Base-by-base conservation (phyloP, 768 basidiomycete species). In the Fistulinella prunicolor region DNA sequence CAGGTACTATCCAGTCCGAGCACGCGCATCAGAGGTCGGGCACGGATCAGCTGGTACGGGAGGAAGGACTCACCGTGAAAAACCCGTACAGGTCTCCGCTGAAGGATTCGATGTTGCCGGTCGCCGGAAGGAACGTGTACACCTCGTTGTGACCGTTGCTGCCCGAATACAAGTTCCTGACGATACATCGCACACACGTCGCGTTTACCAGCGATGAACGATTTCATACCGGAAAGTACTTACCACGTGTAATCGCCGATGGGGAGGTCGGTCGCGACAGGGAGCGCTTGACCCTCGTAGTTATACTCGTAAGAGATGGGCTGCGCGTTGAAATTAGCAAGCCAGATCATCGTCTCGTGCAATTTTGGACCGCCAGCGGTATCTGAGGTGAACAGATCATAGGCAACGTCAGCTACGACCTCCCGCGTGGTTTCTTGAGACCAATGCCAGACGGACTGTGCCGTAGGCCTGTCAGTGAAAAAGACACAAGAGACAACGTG, bases 321-420 rank as follows among this genome's bases (percentile, higher is more conserved):
- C 3, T 74, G 74, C 4, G 82, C 75, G 53, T 78, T 77, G 68
- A 63, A 73, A 56, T 76, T 80, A 1, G 72, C 81, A 13, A 84
- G 73, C 84, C 83, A 85, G 50, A 86, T 64, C 83, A 86, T 86
- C 55, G 84, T 72, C 51, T 77, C 75, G 51, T 68, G 56, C 26
- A 54, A 50, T 44, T 73, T 73, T 32, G 71, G 62, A 26, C 82
- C 82, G 1, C 76, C 76, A 29, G 78, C 35, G 5, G 68, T 67
- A 50, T 56, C 57, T 2, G 83, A 77, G 0, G 83, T 85, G 70
- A 86, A 86, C 1, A 85, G 50, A 52, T 86, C 84, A 49, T 74
- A 86, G 6, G 83, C 80, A 22, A 83, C 72, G 47, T 85, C 73
- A 0, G 78, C 74, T 21, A 80, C 75, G 47, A 80, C 64, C 1